Percentiles rank a stretch among this genome's conserved stretches.
phyloP scores from a whole-genome alignment of 345 rosid genomes.

The Gossypium turneri region DNA sequence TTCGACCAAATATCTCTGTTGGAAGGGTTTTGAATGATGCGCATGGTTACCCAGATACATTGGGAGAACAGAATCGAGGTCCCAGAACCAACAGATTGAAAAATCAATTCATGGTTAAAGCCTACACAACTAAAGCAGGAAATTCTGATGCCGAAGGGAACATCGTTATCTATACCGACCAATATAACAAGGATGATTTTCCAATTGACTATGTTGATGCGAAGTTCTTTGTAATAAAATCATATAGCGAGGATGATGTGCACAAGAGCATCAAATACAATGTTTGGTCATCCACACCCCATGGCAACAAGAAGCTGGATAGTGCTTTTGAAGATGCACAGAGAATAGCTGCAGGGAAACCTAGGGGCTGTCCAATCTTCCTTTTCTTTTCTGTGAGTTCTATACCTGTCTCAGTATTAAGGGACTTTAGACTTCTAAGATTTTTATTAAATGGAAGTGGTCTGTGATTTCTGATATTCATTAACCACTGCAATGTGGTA shows the following conservation, averaged over 20 bases:
- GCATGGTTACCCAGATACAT: conserved; percentile 35
- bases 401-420: background rate
- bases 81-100: conserved; percentile 51
- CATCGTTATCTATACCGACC: conserved; percentile 54
- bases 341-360: conserved; percentile 46
- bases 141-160: conserved; percentile 53
- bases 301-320: conserved; percentile 92
- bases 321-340: conserved; percentile 72
- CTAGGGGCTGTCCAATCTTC: conserved; percentile 67
- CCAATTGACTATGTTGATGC: conserved; percentile 48
- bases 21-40: conserved; percentile 35
- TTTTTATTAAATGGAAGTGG: background rate
- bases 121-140: conserved; percentile 62
- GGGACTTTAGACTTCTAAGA: background rate
- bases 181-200: conserved; percentile 75
- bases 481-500: conserved; percentile 12
- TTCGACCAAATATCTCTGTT: conserved; percentile 39
- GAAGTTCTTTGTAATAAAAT: conserved; percentile 86
- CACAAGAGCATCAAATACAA: conserved; percentile 94
- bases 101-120: conserved; percentile 58
- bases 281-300: conserved; percentile 94
- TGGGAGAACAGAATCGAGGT: conserved; percentile 59
- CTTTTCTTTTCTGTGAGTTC: conserved; percentile 24
- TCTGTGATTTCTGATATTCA: background rate
- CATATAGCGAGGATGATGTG: conserved; percentile 96